Conservation (phyloP, 2,329 filamentous ascomycete genomes). For the Calonectria montana region DNA sequence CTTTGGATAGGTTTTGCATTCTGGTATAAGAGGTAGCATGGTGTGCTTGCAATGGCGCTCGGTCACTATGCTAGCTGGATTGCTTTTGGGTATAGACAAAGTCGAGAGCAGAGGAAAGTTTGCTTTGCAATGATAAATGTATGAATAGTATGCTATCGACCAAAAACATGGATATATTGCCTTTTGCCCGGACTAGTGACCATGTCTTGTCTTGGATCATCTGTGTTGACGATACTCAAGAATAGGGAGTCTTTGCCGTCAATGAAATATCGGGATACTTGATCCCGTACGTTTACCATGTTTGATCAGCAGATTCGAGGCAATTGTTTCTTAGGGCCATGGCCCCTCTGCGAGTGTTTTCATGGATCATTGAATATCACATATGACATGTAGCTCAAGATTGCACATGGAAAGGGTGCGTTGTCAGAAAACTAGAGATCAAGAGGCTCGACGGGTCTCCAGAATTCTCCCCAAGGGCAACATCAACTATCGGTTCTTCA, state of each 20-base stretch:
- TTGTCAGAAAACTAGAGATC: background rate
- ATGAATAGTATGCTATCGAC: constrained; percentile 18
- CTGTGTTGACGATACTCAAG: background rate
- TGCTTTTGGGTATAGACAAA: constrained; percentile 11
- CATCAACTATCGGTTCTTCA: constrained; percentile 8
- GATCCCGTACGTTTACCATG: background rate
- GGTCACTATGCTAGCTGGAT: background rate
- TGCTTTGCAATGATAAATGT: constrained; percentile 20
- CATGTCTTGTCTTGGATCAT: background rate
- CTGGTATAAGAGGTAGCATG: constrained; percentile 19
- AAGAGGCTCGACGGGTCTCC: background rate
- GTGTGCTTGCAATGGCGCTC: constrained; percentile 16
- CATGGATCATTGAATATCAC: no score
- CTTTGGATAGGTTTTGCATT: constrained; percentile 23
- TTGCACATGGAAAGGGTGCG: background rate
- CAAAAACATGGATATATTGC: background rate
- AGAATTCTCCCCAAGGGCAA: background rate
- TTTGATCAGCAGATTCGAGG: background rate
- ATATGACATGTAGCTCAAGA: background rate
- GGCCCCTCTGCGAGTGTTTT: background rate
- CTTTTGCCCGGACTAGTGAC: background rate
- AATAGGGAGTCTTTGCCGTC: background rate
- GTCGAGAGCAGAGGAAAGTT: background rate
- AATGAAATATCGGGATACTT: background rate
- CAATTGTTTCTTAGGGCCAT: background rate